These are phyloP conservation scores for Microthlaspi erraticum DNA, from an alignment of 345 rosid genomes.

Conservation along the genomic window DNA sequence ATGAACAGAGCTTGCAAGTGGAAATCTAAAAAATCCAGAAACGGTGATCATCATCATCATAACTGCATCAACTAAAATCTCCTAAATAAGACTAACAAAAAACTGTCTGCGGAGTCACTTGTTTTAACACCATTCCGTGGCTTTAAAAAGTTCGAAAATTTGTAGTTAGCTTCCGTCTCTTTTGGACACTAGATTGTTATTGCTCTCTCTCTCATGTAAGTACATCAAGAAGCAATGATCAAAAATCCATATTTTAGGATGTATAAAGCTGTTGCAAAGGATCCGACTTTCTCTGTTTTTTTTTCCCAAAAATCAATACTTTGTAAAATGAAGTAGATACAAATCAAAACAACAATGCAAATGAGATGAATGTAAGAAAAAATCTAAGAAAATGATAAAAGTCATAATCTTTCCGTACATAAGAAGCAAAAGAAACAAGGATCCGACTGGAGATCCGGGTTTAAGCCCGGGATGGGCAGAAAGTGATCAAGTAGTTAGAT, in stretches of 20 bases:
- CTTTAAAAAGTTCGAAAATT: not conserved
- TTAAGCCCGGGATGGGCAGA: slow-evolving; percentile 56
- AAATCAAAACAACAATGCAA: slow-evolving; percentile 37
- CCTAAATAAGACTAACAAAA: slow-evolving; percentile 31
- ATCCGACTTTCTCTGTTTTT: not conserved
- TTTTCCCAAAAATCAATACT: not conserved
- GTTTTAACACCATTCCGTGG: slow-evolving; percentile 8
- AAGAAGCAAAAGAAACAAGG: slow-evolving; percentile 24
- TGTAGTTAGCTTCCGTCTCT: slow-evolving; percentile 15
- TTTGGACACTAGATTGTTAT: slow-evolving; percentile 14
- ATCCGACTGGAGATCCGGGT: not conserved
- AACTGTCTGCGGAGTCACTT: not conserved
- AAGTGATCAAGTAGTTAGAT: slow-evolving; percentile 74
- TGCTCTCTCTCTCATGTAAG: slow-evolving; percentile 25
- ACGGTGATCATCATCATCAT: slow-evolving; percentile 14
- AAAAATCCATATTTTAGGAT: not conserved
- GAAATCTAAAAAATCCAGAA: slow-evolving; percentile 32
- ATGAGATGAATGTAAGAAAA: slow-evolving; percentile 23
- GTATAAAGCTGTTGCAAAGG: not conserved
- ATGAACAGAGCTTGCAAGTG: slow-evolving; percentile 69
- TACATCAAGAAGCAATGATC: slow-evolving; percentile 29
- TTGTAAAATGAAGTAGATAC: not conserved
- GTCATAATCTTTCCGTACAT: slow-evolving; percentile 16
- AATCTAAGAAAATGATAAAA: slow-evolving; percentile 22
- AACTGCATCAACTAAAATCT: slow-evolving; percentile 41